Conservation (phyloP, 305 asterid genomes). For the Striga hermonthica region DNA sequence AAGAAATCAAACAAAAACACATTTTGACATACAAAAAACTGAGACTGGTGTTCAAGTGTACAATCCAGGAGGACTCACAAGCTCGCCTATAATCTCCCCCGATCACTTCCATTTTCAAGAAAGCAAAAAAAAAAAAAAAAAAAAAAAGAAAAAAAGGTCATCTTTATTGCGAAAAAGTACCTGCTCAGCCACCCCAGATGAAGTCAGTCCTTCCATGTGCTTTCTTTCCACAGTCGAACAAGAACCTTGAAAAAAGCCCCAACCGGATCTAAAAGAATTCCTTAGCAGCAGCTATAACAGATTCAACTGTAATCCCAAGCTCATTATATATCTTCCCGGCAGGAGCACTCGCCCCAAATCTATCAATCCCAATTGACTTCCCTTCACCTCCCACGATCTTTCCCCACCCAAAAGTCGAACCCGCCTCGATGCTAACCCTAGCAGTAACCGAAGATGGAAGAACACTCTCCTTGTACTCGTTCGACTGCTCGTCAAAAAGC, state of each 20-base stretch:
- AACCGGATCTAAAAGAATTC: slow-evolving; percentile 42
- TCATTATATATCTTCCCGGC: slow-evolving; percentile 90
- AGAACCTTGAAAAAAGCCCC: slow-evolving; percentile 26
- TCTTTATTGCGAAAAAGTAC: too few species aligned
- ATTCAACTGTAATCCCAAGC: slow-evolving; percentile 79
- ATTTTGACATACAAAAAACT: too few species aligned
- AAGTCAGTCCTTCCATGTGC: too few species aligned
- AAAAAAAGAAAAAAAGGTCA: too few species aligned
- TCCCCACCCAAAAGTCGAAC: slow-evolving; percentile 81
- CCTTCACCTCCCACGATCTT: slow-evolving; percentile 73
- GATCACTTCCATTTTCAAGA: too few species aligned
- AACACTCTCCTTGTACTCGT: slow-evolving; percentile 84
- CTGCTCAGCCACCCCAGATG: too few species aligned
- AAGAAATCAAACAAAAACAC: too few species aligned
- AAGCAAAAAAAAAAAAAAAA: too few species aligned
- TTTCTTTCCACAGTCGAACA: slow-evolving; percentile 22
- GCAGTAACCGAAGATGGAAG: slow-evolving; percentile 75
- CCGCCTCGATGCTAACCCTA: slow-evolving; percentile 95
- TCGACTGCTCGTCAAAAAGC: slow-evolving; percentile 79
- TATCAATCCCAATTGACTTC: slow-evolving; percentile 82
- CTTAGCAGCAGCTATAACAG: slow-evolving; percentile 83
- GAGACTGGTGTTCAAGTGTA: too few species aligned
- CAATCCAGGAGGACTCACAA: too few species aligned
- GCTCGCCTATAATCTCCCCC: too few species aligned
- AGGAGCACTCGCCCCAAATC: slow-evolving; percentile 95